phyloP scores from a whole-genome alignment of 495 filamentous ascomycete genomes.

The Hyaloscypha finlandica region DNA sequence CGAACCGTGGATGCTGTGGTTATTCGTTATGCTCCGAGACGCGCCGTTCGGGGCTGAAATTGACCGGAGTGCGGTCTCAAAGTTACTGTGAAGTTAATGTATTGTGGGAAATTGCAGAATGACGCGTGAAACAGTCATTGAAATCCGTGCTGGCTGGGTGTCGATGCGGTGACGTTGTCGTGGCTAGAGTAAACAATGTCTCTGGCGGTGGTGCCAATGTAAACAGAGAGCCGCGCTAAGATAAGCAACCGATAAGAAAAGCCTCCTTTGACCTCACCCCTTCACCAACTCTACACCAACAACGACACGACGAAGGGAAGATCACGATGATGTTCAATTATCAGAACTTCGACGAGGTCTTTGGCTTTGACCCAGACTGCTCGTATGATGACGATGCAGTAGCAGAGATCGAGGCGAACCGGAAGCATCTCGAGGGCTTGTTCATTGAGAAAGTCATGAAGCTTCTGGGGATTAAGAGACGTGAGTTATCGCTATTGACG shows the following conservation, averaged over 20 bases:
- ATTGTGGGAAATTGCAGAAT: not conserved
- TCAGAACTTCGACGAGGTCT: constrained; percentile 61
- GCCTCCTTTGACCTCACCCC: not conserved
- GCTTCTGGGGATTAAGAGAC: constrained; percentile 66
- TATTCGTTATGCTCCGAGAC: not conserved
- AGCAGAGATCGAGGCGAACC: constrained; percentile 61
- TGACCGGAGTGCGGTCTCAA: not conserved
- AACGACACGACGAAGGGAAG: not conserved
- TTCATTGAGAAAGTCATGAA: constrained; percentile 75
- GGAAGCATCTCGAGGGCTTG: constrained; percentile 64
- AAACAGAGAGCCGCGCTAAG: constrained; percentile 16
- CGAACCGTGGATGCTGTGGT: not conserved
- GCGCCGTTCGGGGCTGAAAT: not conserved
- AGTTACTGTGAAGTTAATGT: not conserved
- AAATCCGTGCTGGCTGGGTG: not conserved
- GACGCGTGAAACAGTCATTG: constrained; percentile 11
- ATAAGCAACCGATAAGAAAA: constrained; percentile 23
- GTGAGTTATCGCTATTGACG: constrained; percentile 40
- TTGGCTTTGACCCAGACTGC: constrained; percentile 62
- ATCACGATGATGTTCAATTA: constrained; percentile 38
- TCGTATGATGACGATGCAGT: constrained; percentile 59
- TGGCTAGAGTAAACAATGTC: constrained; percentile 18
- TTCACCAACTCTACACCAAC: not conserved
- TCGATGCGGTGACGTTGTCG: not conserved
- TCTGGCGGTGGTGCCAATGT: not conserved